Conservation (phyloP, 2,329 filamentous ascomycete genomes). For the Penicillium decumbens region DNA sequence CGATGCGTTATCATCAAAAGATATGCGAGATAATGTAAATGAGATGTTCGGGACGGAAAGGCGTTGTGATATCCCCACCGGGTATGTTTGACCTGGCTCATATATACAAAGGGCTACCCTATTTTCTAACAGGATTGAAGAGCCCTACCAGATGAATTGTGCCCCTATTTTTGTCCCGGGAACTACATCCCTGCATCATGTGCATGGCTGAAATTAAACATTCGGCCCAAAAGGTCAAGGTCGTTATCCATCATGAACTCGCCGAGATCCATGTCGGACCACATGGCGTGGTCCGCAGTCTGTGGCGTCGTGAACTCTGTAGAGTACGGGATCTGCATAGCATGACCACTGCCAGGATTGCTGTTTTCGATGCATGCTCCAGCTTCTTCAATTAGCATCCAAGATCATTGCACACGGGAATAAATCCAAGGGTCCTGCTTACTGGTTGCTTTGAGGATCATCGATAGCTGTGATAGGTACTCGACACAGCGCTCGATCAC, state of each 20-base stretch:
- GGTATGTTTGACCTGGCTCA: not conserved
- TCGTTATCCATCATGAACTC: conserved; percentile 13
- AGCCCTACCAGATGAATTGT: not conserved
- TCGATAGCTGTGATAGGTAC: conserved; percentile 21
- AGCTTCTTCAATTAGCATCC: not conserved
- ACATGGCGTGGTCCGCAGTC: not conserved
- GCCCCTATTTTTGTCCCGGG: not conserved
- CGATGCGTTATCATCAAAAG: conserved; percentile 21
- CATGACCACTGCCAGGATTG: not conserved
- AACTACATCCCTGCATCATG: not conserved
- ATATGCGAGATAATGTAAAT: not conserved
- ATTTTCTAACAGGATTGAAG: not conserved
- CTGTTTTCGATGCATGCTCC: not conserved
- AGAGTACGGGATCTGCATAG: not conserved
- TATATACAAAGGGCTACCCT: not conserved
- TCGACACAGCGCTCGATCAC: conserved; percentile 29
- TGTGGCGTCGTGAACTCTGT: not conserved
- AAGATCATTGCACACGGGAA: not conserved
- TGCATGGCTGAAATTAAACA: conserved; percentile 6
- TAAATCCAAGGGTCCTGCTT: not conserved
- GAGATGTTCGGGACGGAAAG: not conserved
- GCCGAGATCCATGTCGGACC: conserved; percentile 7
- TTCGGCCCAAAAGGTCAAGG: conserved; percentile 2
- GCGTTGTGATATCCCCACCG: too few species aligned
- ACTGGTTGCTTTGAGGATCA: conserved; percentile 15